A percentile compares a stretch with the other conserved stretches of the same genome.
These are phyloP conservation scores for Fusarium multiceps DNA, from an alignment of 2,329 filamentous ascomycete genomes.

Conservation along the genomic window DNA sequence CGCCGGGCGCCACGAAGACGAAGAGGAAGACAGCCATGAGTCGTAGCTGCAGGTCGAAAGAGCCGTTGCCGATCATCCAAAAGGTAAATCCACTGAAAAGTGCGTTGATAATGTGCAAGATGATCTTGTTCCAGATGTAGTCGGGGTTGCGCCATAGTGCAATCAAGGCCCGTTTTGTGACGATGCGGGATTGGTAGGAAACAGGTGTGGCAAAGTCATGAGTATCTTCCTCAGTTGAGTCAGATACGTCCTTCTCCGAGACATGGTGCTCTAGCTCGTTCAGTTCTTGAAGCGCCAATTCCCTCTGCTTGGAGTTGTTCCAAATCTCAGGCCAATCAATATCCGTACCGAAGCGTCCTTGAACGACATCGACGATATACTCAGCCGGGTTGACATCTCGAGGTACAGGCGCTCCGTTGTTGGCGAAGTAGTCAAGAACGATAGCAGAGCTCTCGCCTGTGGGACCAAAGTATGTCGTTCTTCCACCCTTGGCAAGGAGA, in stretches of 20 bases:
- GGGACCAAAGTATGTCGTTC: conserved; percentile 74
- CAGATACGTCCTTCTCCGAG: not conserved
- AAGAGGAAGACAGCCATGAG: conserved; percentile 72
- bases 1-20: conserved; percentile 69
- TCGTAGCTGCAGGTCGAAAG: conserved; percentile 64
- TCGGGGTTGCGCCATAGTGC: conserved; percentile 69
- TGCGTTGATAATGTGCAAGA: conserved; percentile 63
- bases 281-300: conserved; percentile 59
- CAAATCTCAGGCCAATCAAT: conserved; percentile 76
- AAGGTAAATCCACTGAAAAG: conserved; percentile 72
- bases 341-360: conserved; percentile 55
- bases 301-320: conserved; percentile 70
- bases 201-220: not conserved
- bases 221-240: not conserved
- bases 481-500: conserved; percentile 70
- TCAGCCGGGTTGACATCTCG: conserved; percentile 76
- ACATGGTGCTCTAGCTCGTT: not conserved
- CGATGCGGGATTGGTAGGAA: not conserved
- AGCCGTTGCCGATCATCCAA: conserved; percentile 66
- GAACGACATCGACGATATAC: conserved; percentile 75
- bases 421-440: conserved; percentile 72
- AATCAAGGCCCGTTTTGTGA: not conserved
- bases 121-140: conserved; percentile 73
- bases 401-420: conserved; percentile 71
- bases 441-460: conserved; percentile 64